phyloP scores from a whole-genome alignment of 805 yeast genomes.

The Clavispora fructus region DNA sequence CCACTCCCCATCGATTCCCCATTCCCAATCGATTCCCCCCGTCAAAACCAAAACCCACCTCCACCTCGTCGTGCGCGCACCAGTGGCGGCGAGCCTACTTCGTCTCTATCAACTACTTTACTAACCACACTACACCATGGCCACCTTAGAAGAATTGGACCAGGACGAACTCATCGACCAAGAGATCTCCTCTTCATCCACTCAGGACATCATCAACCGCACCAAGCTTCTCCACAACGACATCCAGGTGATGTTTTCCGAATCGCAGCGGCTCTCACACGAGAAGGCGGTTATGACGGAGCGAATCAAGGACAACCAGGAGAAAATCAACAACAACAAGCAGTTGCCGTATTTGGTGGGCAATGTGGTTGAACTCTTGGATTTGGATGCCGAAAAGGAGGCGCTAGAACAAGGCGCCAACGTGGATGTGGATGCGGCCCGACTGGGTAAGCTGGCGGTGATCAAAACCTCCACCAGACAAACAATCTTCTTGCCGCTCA shows the following conservation, averaged over 20 bases:
- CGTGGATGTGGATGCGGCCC: conserved; percentile 84
- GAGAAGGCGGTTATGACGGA: conserved; percentile 91
- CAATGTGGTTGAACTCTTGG: conserved; percentile 90
- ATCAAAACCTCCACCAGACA: conserved; percentile 97
- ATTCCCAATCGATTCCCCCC: no score
- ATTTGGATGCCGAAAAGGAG: conserved; percentile 77
- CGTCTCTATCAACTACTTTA: not conserved
- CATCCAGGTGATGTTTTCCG: conserved; percentile 90
- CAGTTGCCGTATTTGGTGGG: conserved; percentile 96
- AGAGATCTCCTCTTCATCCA: conserved; percentile 73
- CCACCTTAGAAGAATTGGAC: conserved; percentile 81
- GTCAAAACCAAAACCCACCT: no score
- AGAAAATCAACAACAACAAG: conserved; percentile 90
- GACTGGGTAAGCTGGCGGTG: conserved; percentile 96
- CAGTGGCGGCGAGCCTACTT: not conserved
- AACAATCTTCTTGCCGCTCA: conserved; percentile 91
- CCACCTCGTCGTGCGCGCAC: conserved; percentile 2
- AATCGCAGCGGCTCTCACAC: conserved; percentile 82
- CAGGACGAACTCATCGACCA: conserved; percentile 65
- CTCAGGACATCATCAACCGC: conserved; percentile 79
- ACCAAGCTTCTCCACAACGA: conserved; percentile 89
- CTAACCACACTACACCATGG: conserved; percentile 40
- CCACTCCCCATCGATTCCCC: no score
- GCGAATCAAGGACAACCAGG: conserved; percentile 91
- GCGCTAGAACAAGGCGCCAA: conserved; percentile 92